phyloP scores from a whole-genome alignment of 306 rosid species.

The Ormosia semicastrata region DNA sequence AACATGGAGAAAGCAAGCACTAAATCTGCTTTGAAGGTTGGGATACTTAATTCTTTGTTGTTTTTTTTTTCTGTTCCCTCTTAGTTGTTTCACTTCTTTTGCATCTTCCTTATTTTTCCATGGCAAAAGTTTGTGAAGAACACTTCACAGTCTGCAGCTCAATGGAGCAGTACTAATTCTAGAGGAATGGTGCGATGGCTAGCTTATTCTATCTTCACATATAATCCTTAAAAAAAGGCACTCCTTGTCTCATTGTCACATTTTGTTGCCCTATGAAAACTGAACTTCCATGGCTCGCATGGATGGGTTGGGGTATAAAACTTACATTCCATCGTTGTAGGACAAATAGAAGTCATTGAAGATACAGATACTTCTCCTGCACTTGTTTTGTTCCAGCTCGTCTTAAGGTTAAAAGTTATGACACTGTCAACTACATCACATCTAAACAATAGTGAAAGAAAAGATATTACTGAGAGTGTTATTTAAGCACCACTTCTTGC shows the following conservation, averaged over 20 bases:
- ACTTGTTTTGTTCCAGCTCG: constrained; percentile 13
- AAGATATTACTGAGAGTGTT: neutral
- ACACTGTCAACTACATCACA: neutral
- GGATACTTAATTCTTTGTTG: neutral
- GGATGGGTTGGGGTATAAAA: neutral
- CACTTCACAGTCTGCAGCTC: constrained; percentile 57
- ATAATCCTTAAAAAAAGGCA: neutral
- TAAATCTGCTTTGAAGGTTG: constrained; percentile 65
- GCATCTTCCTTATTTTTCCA: neutral
- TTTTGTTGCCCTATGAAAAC: constrained; percentile 4
- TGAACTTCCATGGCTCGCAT: neutral
- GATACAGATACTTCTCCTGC: constrained; percentile 1
- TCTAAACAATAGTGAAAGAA: neutral
- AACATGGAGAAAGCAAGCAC: constrained; percentile 65
- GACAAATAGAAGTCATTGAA: neutral
- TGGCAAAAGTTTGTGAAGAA: constrained; percentile 57
- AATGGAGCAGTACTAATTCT: constrained; percentile 60
- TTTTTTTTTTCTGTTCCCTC: constrained; percentile 8
- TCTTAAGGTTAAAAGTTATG: constrained; percentile 18
- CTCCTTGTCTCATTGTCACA: neutral
- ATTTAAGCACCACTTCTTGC: constrained; percentile 20
- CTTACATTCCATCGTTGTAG: constrained; percentile 1
- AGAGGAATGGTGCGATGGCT: constrained; percentile 69
- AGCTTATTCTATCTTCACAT: neutral
- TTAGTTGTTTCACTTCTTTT: constrained; percentile 6